A percentile compares a stretch with the other conserved stretches of the same genome.
These are phyloP conservation scores for Saccharomyces pastorianus DNA, from an alignment of 1,139 yeast genomes.

Conservation along the genomic window DNA sequence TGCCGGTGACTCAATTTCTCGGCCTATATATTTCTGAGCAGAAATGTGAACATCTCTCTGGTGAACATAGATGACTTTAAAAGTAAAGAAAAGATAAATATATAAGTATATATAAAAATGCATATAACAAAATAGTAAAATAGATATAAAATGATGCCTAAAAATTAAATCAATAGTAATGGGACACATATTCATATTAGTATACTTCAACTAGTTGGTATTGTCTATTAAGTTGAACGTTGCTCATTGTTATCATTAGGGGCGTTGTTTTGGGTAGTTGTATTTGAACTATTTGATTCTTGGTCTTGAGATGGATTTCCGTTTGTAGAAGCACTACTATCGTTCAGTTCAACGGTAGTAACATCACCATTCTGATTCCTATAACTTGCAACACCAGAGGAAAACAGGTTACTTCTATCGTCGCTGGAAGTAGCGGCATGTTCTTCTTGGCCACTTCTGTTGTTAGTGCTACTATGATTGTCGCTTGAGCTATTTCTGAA, in stretches of 20 bases:
- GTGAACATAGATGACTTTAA: not conserved
- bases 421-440: not conserved
- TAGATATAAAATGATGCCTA: not conserved
- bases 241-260: not conserved
- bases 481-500: not conserved
- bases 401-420: conserved; percentile 8
- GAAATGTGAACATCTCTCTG: not conserved
- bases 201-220: not conserved
- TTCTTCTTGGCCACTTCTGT: not conserved
- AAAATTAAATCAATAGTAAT: not conserved
- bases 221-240: not conserved
- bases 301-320: not conserved
- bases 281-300: not conserved
- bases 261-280: not conserved
- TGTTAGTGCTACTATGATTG: not conserved
- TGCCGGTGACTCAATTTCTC: not conserved
- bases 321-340: conserved; percentile 1
- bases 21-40: not conserved
- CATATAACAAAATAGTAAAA: not conserved
- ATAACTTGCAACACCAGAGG: conserved; percentile 16
- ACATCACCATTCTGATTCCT: conserved; percentile 14
- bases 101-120: not conserved
- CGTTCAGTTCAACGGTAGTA: conserved; percentile 10
- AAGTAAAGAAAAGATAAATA: not conserved
- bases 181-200: not conserved